Conservation (phyloP, 306 rosid genomes). For the Rosa multiflora region DNA sequence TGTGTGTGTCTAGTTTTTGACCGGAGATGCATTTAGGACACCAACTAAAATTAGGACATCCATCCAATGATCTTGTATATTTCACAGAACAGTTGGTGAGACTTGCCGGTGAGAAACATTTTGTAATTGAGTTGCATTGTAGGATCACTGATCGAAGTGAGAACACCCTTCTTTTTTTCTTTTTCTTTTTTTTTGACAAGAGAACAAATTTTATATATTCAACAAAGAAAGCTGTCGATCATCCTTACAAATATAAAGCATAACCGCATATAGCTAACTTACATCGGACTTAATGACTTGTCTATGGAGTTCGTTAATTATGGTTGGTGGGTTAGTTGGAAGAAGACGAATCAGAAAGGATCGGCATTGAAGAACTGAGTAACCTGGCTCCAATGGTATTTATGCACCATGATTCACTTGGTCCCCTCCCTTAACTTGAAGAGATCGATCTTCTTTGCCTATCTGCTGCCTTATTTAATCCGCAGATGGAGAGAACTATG, state of each 20-base stretch:
- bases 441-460: background rate
- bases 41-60: background rate
- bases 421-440: background rate
- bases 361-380: background rate
- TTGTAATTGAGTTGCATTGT: too few relatives aligned
- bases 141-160: too few relatives aligned
- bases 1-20: background rate
- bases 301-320: background rate
- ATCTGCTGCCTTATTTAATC: background rate
- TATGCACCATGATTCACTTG: background rate
- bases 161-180: too few relatives aligned
- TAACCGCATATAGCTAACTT: too few relatives aligned
- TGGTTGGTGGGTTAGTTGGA: background rate
- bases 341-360: background rate
- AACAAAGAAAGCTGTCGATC: too few relatives aligned
- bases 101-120: background rate
- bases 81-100: background rate
- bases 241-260: too few relatives aligned
- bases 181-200: too few relatives aligned
- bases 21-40: background rate
- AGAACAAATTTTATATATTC: too few relatives aligned
- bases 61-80: background rate
- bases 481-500: background rate
- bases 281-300: background rate
- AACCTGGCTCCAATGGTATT: background rate